Conservation (phyloP, 805 yeast species). For the Kodamaea restingae region DNA sequence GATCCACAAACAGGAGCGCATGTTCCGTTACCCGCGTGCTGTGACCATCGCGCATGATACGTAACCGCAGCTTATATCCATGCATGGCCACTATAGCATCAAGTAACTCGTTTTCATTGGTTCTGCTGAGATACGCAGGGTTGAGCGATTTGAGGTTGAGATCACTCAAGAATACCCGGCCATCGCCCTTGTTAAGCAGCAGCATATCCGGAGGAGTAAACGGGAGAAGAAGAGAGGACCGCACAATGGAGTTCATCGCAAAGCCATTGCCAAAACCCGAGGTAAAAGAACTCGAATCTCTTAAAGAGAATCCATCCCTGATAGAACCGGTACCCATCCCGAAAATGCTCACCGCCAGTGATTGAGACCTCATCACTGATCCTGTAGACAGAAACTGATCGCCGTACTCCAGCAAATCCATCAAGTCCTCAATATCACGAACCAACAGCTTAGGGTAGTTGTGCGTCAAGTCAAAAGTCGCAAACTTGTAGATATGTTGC, state of each 20-base stretch:
- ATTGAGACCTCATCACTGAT: neutral
- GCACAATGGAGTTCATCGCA: neutral
- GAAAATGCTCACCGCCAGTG: neutral
- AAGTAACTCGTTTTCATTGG: slow-evolving; percentile 34
- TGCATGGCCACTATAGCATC: slow-evolving; percentile 25
- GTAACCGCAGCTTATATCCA: slow-evolving; percentile 9
- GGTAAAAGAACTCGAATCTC: neutral
- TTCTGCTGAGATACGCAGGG: slow-evolving; percentile 23
- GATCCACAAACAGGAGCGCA: slow-evolving; percentile 25
- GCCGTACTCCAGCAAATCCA: slow-evolving; percentile 10
- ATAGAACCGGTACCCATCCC: neutral
- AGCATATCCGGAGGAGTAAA: slow-evolving; percentile 21
- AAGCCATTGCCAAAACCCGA: neutral
- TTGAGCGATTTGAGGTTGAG: slow-evolving; percentile 38
- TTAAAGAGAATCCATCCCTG: neutral
- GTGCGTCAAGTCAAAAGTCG: slow-evolving; percentile 35
- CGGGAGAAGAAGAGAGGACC: slow-evolving; percentile 19
- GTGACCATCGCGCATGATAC: slow-evolving; percentile 5
- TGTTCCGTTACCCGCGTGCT: slow-evolving; percentile 1
- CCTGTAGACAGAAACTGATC: slow-evolving; percentile 1
- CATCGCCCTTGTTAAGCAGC: slow-evolving; percentile 17
- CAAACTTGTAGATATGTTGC: slow-evolving; percentile 32
- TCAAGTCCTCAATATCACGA: slow-evolving; percentile 20
- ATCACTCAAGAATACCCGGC: slow-evolving; percentile 35
- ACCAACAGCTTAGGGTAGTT: slow-evolving; percentile 34